Base-by-base conservation (phyloP, 2,329 filamentous ascomycete species). In the Lecanicillium sp. region DNA sequence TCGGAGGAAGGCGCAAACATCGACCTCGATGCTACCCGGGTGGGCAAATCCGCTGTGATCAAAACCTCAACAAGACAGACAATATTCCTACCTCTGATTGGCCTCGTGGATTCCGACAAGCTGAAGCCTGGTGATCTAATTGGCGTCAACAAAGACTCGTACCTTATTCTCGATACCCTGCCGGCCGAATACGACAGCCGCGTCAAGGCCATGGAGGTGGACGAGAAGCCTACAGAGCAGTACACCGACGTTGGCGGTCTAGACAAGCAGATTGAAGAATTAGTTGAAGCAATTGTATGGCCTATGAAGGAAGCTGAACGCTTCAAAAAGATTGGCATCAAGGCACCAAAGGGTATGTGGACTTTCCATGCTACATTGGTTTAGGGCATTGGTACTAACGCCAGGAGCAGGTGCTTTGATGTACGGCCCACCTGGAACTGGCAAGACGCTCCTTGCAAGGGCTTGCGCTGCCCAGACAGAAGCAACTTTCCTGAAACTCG, bases 241-340 rank as follows among this genome's bases (percentile, higher is more conserved):
- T 98, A 98, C 68, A 92, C 83, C 39, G 92, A 98, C 67, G 94
- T 98, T 12, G 92, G 92, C 66, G 92, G 92, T 37, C 65, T 98
- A 53, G 89, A 95, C 66, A 98, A 98, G 70, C 92, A 98, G 71
- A 98, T 98, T 57, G 90, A 95, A 62, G 94, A 98, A 67, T 75
- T 98, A 39, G 89, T 98, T 8, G 92, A 98, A 68, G 92, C 92
- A 40, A 92, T 98, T 35, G 92, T 98, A 20, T 96, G 90, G 90
- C 92, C 92, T 2, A 98, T 98, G 92, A 96, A 96, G 75, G 90
- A 98, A 67, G 89, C 92, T 2, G 94, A 98, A 53, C 79, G 90
- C 15, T 98, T 98, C 71, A 96, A 95, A 76, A 96, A 95, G 75
- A 95, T 98, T 55, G 92, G 92, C 51, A 98, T 98, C 73, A 98